These are phyloP conservation scores for Odontarrhena argentea DNA, from an alignment of 345 rosid species.

Conservation along the genomic window DNA sequence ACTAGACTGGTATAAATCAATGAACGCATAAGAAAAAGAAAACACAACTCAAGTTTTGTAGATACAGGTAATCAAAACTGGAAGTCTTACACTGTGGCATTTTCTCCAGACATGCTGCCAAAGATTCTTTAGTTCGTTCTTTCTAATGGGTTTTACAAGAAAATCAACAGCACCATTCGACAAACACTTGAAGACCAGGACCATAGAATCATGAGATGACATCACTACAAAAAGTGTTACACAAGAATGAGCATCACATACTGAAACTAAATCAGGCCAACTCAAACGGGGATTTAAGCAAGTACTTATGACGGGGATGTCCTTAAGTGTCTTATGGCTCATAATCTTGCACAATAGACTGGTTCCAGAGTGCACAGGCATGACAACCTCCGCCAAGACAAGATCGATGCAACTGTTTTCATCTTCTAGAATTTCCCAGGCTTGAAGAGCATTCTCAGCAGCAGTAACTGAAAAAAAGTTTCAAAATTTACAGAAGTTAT, in stretches of 20 bases:
- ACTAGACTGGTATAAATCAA: conserved; percentile 56
- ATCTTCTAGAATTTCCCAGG: conserved; percentile 73
- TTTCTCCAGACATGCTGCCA: conserved; percentile 93
- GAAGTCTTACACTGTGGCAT: conserved; percentile 69
- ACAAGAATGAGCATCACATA: conserved; percentile 27
- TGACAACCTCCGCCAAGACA: conserved; percentile 72
- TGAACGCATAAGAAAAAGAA: not conserved
- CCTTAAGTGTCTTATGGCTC: conserved; percentile 66
- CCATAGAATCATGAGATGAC: conserved; percentile 83
- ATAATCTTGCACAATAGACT: conserved; percentile 72
- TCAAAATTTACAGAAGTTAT: conserved; percentile 28
- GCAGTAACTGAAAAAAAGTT: conserved; percentile 53
- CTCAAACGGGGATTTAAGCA: not conserved
- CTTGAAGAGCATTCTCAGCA: conserved; percentile 65
- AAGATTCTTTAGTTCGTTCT: conserved; percentile 79
- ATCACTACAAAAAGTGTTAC: conserved; percentile 61
- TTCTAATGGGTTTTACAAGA: conserved; percentile 80
- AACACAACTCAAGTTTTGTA: not conserved
- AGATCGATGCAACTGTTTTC: conserved; percentile 61
- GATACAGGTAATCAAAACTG: conserved; percentile 18
- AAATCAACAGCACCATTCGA: conserved; percentile 88
- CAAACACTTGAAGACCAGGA: conserved; percentile 77
- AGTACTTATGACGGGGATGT: conserved; percentile 75
- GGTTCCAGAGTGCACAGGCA: conserved; percentile 75
- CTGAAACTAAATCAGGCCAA: conserved; percentile 22